Evolutionary conservation across 2,329 filamentous ascomycete species (phyloP).

Genomic region (Diplodia scrobiculata): DNA sequence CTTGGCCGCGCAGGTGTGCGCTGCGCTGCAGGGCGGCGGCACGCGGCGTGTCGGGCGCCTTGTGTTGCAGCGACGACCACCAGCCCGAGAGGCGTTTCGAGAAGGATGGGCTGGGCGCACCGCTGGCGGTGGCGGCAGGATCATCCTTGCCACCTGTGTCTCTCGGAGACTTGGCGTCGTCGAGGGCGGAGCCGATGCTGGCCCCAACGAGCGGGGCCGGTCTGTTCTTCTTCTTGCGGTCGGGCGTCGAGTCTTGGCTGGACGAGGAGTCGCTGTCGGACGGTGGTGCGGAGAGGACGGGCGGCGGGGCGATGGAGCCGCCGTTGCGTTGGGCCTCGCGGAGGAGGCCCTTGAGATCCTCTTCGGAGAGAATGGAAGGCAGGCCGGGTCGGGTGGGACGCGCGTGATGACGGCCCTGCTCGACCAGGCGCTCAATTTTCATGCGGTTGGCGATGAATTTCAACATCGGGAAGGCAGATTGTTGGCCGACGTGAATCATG

Average conservation of each 20-base stretch:
- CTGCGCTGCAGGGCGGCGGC: constrained; percentile 26
- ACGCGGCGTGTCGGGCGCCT: constrained; percentile 23
- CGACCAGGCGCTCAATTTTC: constrained; percentile 72
- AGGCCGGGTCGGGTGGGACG: constrained; percentile 40
- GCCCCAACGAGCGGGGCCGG: neutral
- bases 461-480: constrained; percentile 85
- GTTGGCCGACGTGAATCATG: constrained; percentile 89
- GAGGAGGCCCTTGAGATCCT: constrained; percentile 51
- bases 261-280: constrained; percentile 35
- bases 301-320: constrained; percentile 36
- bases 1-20: constrained; percentile 11
- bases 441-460: constrained; percentile 88
- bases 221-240: constrained; percentile 13
- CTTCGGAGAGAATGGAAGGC: constrained; percentile 49
- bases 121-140: too few relatives aligned
- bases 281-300: constrained; percentile 36
- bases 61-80: constrained; percentile 41
- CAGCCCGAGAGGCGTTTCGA: constrained; percentile 38
- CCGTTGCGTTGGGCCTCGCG: constrained; percentile 39
- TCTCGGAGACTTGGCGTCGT: neutral
- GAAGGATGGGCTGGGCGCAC: constrained; percentile 15
- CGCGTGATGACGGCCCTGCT: constrained; percentile 56
- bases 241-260: constrained; percentile 37
- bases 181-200: constrained; percentile 29
- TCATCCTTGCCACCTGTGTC: neutral